Evolutionary conservation across 2,329 filamentous ascomycete species (phyloP), one percentile per base, ranked within the genome.

Genomic region (Cadophora sp.): DNA sequence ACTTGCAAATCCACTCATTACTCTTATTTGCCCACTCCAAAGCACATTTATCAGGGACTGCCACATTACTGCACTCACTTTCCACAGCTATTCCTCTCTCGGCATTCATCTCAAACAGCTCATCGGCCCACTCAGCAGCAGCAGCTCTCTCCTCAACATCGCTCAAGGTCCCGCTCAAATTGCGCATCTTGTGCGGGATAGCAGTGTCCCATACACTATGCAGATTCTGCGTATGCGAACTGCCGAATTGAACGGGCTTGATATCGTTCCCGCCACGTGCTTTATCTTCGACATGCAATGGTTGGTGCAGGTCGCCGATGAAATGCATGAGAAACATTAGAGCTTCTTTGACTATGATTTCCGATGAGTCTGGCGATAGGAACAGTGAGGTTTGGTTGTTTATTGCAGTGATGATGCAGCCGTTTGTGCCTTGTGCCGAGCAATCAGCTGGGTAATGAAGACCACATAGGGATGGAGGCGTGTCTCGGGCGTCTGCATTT

Each of bases 161-260:
- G 2, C 16, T 62, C 37, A 34, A 51, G 2, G 37, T 37, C 24
- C 56, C 29, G 22, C 69, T 67, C n/a, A 83, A 84, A 2, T 88
- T 88, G 1, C 89, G 81, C 75, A 86, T 79, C 76, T 89, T 86
- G 79, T 91, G 88, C 0, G 86, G 83, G 72, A 92, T 92, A 71
- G 86, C 86, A 62, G 84, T 87, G 76, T 92, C 91, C 91, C 91
- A 93, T n/a, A 92, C 87, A 68, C 89, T 84, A 75, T 92, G 91
- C 64, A 92, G 82, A 75, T 92, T 92, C 68, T 85, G 82, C 27
- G 78, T 77, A 3, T 83, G 83, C 26, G 65, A 64, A 40, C 51
- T 58, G 3, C 83, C 83, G 27, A 88, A 82, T 79, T 88, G 92
- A 19, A 80, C 80, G 2, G 92, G 90, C n/a, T 83, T 78, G 72